Evolutionary conservation across 768 basidiomycete genomes (phyloP), one percentile per base, ranked within the genome.

Genomic region (Collybiopsis confluens): DNA sequence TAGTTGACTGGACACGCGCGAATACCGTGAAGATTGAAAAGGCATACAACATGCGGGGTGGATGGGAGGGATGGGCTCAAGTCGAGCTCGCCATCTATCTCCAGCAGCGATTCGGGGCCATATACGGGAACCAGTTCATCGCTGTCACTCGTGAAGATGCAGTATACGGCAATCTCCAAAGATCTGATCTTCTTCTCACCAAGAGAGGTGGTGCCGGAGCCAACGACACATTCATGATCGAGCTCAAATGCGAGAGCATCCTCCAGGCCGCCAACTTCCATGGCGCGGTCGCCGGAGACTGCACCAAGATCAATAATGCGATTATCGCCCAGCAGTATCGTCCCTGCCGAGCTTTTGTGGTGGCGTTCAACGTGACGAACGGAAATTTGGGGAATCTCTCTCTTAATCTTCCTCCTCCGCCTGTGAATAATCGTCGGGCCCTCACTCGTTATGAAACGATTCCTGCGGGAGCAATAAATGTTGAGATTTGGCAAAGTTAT

Each of bases 61-160:
- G 49, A 27, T 50, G 49, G 49, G 49, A 50, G 36, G 49, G 49
- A 50, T 50, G 49, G 49, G 36, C 27, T 20, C 49, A 50, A 50
- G 49, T 40, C 16, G 37, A 50, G 37, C 49, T 50, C 27, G 37
- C 49, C 26, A 3, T 23, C 4, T 10, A 24, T 27, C 36, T 40
- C 16, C 5, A 40, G 26, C 20, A 35, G 21, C 18, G 15, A 7
- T 40, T 41, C 1, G 37, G 28, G 24, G n/a, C 5, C 5, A 5
- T 7, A 18, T 18, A 42, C 23, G 18, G 27, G 27, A 11, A 43
- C 27, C 24, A n/a, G 16, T 8, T 15, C 13, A 21, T 24, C n/a
- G 15, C 15, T 16, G 37, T 52, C 40, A 27, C 26, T 28, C 50
- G 50, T n/a, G 50, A 52, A 41, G 38, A 52, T 8, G 3, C 10